A percentile compares a stretch with the other conserved stretches of the same genome.
Conservation (phyloP, 1,139 yeast species). For the Lodderomyces orthopsilosis region DNA sequence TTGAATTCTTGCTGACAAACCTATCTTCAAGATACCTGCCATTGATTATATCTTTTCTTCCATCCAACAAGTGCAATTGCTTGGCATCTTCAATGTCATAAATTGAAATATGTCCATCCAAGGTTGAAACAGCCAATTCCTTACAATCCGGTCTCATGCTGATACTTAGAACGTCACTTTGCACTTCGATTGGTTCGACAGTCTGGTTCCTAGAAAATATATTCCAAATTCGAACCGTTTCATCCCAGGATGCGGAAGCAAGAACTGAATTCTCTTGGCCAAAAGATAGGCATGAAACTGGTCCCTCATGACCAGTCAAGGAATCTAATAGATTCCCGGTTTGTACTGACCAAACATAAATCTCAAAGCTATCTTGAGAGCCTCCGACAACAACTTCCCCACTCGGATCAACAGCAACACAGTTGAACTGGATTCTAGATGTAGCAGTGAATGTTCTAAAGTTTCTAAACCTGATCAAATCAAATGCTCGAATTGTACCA, state of each 20-base stretch:
- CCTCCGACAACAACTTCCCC: slow-evolving; percentile 98
- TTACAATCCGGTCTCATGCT: slow-evolving; percentile 91
- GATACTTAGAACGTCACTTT: slow-evolving; percentile 80
- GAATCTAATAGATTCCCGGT: slow-evolving; percentile 88
- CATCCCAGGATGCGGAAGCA: slow-evolving; percentile 97
- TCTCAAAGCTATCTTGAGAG: slow-evolving; percentile 83
- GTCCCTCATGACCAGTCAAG: slow-evolving; percentile 93
- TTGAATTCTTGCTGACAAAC: slow-evolving; percentile 75
- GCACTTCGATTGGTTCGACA: slow-evolving; percentile 86
- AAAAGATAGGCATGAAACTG: slow-evolving; percentile 83
- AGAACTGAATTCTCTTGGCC: slow-evolving; percentile 75
- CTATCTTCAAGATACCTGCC: slow-evolving; percentile 85
- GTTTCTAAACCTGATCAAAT: slow-evolving; percentile 85
- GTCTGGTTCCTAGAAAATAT: slow-evolving; percentile 81
- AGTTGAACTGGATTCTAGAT: slow-evolving; percentile 79
- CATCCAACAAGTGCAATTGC: slow-evolving; percentile 82
- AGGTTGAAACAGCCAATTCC: slow-evolving; percentile 81
- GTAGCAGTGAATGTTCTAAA: slow-evolving; percentile 93
- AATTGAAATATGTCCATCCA: slow-evolving; percentile 82
- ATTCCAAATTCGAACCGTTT: slow-evolving; percentile 89
- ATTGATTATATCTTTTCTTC: slow-evolving; percentile 78
- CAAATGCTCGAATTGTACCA: slow-evolving; percentile 98
- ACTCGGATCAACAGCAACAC: slow-evolving; percentile 93
- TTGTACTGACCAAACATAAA: slow-evolving; percentile 96
- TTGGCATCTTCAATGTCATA: slow-evolving; percentile 83